Evolutionary conservation across 2,329 filamentous ascomycete genomes (phyloP), one percentile per base, ranked within the genome.

Genomic region (Alternaria sp.): DNA sequence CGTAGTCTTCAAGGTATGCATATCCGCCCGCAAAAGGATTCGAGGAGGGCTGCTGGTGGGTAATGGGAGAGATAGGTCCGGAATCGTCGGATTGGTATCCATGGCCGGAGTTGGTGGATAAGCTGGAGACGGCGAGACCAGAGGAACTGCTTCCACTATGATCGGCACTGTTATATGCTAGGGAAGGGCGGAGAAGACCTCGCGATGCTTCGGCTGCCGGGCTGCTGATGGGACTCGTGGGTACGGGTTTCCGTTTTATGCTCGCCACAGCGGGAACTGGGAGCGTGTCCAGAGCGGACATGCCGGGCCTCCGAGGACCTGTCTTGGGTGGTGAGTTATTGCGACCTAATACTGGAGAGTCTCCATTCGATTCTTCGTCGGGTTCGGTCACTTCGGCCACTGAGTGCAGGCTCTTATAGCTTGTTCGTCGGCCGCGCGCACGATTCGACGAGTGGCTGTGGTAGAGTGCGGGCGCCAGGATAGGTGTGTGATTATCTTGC

Each of bases 391-490:
- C 64, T 59, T 80, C 77, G 15, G 75, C 67, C 4, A 80, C 76
- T 1, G 77, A 72, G 46, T 75, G 73, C 15, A 80, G 61, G 59
- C 73, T 77, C 6, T 58, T 65, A 59, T 77, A 72, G 60, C 75
- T 78, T 43, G 75, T 76, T 49, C 76, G 66, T 47, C 69, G 75
- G 12, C 76, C 77, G 30, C 77, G 63, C 3, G 74, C 75, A 9
- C 75, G 71, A 46, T 76, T 78, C 8, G 76, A 79, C 46, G 70
- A 74, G 47, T 79, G 77, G 21, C 76, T 78, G 50, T 78, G 75
- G 44, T 69, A 72, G 8, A 78, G 60, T 3, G 68, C 69, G 4
- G 76, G 73, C 3, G 72, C 68, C 45, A 74, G 67, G 30, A 75
- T 65, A 2, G 75, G 73, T 19, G 61, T 61, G 11, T 63, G 57